These are phyloP conservation scores for Beta vulgaris DNA, from an alignment of 148 eudicot genomes.

Conservation along the genomic window DNA sequence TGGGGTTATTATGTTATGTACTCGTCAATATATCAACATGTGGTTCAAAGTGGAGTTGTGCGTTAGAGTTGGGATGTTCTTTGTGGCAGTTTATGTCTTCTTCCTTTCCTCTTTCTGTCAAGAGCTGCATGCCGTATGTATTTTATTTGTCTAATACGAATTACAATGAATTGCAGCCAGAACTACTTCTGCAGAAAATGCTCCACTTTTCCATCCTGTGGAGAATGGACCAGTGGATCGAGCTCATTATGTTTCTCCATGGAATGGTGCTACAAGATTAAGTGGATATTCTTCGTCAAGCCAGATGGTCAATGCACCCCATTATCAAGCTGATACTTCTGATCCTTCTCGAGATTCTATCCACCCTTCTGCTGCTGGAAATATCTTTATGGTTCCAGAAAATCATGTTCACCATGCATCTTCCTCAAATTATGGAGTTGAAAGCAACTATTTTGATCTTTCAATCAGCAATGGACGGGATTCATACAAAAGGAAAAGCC, in stretches of 20 bases:
- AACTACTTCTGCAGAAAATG: conserved; percentile 48
- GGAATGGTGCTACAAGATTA: conserved; percentile 48
- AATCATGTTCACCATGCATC: conserved; percentile 60
- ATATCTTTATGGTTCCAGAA: conserved; percentile 41
- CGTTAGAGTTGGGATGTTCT: background rate
- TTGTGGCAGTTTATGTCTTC: background rate
- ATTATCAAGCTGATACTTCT: conserved; percentile 48
- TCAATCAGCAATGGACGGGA: conserved; percentile 48
- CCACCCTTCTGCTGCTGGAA: conserved; percentile 47
- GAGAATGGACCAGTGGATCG: conserved; percentile 52
- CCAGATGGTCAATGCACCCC: conserved; percentile 48
- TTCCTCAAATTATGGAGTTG: conserved; percentile 55
- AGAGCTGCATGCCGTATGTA: conserved; percentile 5
- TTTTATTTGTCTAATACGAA: background rate
- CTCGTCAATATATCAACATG: background rate
- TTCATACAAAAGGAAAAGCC: conserved; percentile 67
- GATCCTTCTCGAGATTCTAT: conserved; percentile 48
- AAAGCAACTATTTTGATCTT: conserved; percentile 51
- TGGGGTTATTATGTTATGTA: background rate
- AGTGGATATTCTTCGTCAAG: conserved; percentile 44
- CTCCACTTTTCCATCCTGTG: conserved; percentile 43
- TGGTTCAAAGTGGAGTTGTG: background rate
- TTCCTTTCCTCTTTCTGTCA: background rate
- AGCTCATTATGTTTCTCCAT: conserved; percentile 46
- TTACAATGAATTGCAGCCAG: conserved; percentile 40